Conservation (phyloP, 345 rosid genomes). For the Melaleuca alternifolia region DNA sequence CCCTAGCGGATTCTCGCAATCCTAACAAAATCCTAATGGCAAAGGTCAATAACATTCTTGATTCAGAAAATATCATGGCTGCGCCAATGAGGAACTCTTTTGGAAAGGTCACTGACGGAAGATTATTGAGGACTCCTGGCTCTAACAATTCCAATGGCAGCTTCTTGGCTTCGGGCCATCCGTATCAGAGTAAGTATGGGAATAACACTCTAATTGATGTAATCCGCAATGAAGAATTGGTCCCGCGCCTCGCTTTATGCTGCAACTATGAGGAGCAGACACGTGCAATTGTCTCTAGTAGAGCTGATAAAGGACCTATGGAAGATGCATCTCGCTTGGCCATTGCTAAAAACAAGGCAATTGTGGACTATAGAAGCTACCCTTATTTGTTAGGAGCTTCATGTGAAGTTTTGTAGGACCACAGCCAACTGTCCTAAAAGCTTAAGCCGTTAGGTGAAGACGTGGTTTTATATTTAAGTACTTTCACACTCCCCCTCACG, state of each 20-base stretch:
- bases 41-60: background rate
- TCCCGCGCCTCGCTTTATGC: background rate
- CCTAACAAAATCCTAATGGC: background rate
- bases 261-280: background rate
- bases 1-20: background rate
- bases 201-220: background rate
- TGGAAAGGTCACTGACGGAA: constrained; percentile 7
- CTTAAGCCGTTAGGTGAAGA: too few relatives aligned
- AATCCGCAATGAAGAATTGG: background rate
- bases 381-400: too few relatives aligned
- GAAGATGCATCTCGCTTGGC: constrained; percentile 7
- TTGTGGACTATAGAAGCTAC: constrained; percentile 2
- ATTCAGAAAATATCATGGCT: background rate
- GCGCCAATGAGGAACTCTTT: constrained; percentile 8
- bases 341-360: background rate
- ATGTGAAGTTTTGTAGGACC: too few relatives aligned
- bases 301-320: constrained; percentile 15
- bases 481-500: too few relatives aligned
- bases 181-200: background rate
- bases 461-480: too few relatives aligned
- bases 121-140: background rate
- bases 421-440: too few relatives aligned
- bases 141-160: background rate
- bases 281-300: constrained; percentile 7
- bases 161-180: background rate